phyloP scores from a whole-genome alignment of 352 stramenopile genomes.

The Aphanomyces invadans region DNA sequence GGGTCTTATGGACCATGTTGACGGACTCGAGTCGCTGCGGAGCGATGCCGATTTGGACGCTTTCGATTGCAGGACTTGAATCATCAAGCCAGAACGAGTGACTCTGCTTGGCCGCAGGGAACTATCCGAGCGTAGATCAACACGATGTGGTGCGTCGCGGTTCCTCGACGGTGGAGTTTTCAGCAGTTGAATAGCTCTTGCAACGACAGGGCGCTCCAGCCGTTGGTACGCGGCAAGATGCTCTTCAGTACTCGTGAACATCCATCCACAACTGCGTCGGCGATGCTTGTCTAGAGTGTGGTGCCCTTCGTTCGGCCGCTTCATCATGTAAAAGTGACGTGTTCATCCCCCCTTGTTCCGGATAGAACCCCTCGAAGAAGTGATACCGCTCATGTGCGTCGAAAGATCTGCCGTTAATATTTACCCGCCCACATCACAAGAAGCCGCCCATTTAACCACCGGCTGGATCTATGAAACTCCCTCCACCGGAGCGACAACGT shows the following conservation, averaged over 20 bases:
- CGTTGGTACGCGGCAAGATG: neutral
- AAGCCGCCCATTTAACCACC: too few species aligned
- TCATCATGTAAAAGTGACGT: neutral
- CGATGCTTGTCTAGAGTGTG: neutral
- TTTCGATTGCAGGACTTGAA: neutral
- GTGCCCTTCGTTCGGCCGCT: neutral
- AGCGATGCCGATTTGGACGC: too few species aligned
- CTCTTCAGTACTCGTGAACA: neutral
- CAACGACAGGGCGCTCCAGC: neutral
- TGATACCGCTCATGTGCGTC: neutral
- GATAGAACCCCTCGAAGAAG: conserved; percentile 16
- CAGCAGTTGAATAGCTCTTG: neutral
- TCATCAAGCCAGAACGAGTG: neutral
- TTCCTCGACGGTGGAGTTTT: too few species aligned
- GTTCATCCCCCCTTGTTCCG: neutral
- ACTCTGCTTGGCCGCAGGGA: neutral
- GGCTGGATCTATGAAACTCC: too few species aligned
- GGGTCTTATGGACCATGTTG: too few species aligned
- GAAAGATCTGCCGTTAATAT: neutral
- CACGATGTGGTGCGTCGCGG: too few species aligned
- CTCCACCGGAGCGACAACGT: too few species aligned
- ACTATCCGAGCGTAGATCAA: too few species aligned
- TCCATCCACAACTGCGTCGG: neutral
- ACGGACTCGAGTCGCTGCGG: too few species aligned
- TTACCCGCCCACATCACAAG: too few species aligned